A percentile compares a stretch with the other conserved stretches of the same genome.
Conservation (phyloP, 2,329 filamentous ascomycete species). For the Neonectria neomacrospora region DNA sequence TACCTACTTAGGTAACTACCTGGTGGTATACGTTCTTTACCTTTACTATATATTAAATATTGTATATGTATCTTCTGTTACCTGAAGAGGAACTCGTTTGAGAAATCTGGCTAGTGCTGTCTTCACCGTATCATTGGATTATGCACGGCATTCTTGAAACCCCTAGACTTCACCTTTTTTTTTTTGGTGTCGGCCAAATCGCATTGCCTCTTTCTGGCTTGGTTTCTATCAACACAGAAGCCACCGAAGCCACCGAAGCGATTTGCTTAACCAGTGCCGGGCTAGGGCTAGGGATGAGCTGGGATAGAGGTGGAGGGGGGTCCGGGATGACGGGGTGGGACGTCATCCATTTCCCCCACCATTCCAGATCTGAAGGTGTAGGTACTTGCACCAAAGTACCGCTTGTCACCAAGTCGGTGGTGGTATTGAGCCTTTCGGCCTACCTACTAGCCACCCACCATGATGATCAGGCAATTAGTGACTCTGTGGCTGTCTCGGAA, state of each 20-base stretch:
- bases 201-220: too few relatives aligned
- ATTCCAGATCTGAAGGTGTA: conserved; percentile 6
- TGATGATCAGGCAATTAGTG: conserved; percentile 6
- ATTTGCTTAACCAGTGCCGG: neutral
- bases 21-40: too few relatives aligned
- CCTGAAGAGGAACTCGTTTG: too few relatives aligned
- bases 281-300: conserved; percentile 6
- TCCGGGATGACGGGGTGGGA: conserved; percentile 11
- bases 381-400: conserved; percentile 4
- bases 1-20: neutral
- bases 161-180: too few relatives aligned
- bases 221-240: neutral
- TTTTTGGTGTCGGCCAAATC: too few relatives aligned
- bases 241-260: neutral
- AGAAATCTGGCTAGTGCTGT: too few relatives aligned
- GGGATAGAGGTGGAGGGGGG: conserved; percentile 16
- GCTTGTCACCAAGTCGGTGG: neutral
- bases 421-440: neutral
- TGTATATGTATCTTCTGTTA: too few relatives aligned
- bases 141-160: too few relatives aligned
- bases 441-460: neutral
- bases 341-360: conserved; percentile 27
- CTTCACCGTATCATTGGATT: too few relatives aligned
- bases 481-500: neutral
- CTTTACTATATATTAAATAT: too few relatives aligned